Conservation (phyloP, 305 asterid species). For the Fraxinus ornus region DNA sequence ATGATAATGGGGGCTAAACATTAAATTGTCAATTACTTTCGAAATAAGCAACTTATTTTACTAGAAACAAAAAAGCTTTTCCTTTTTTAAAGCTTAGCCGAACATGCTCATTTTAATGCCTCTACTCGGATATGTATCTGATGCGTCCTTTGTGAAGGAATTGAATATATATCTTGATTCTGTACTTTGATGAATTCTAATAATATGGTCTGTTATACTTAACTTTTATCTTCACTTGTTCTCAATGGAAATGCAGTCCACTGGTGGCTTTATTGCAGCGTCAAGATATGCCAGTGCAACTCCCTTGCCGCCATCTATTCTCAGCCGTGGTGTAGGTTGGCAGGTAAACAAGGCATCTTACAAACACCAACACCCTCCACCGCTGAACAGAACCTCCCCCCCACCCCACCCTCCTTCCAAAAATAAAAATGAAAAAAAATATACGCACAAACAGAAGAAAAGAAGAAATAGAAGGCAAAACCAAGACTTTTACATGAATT, state of each 20-base stretch:
- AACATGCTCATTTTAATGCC: neutral
- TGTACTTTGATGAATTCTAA: neutral
- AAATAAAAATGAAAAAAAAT: neutral
- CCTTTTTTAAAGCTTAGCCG: neutral
- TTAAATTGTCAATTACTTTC: neutral
- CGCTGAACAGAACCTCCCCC: neutral
- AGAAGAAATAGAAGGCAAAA: neutral
- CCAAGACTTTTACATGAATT: neutral
- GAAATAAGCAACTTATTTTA: neutral
- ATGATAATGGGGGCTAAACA: too few species aligned
- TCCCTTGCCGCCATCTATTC: slow-evolving; percentile 57
- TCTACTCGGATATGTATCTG: neutral
- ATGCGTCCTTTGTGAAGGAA: neutral
- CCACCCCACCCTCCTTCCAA: neutral
- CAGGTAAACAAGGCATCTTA: slow-evolving; percentile 53
- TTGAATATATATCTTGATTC: neutral
- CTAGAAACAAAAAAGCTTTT: neutral
- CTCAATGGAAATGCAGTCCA: slow-evolving; percentile 44
- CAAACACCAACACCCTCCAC: neutral
- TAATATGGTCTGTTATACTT: neutral
- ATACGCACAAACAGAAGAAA: neutral
- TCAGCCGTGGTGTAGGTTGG: slow-evolving; percentile 70
- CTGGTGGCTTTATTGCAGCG: slow-evolving; percentile 59
- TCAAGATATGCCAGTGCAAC: slow-evolving; percentile 57
- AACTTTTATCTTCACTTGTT: neutral